Conservation (phyloP, 208 protist genomes). For the Acanthamoeba lenticulata region DNA sequence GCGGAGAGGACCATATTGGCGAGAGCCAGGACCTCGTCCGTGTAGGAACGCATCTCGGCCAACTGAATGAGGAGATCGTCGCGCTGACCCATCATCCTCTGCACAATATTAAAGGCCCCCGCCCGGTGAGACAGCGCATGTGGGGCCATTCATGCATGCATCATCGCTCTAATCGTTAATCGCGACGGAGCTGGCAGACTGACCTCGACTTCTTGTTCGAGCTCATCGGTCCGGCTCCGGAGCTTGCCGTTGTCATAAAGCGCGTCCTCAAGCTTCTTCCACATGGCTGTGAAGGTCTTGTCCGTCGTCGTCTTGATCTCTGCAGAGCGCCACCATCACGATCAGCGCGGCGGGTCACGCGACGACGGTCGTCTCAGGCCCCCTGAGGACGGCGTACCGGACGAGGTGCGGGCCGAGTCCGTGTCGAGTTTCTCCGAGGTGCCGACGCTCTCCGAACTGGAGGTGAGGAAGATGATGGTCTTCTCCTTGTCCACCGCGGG, state of each 20-base stretch:
- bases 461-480: constrained; percentile 53
- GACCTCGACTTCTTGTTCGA: constrained; percentile 62
- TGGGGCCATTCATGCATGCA: not conserved
- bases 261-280: constrained; percentile 56
- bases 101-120: not conserved
- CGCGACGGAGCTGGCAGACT: not conserved
- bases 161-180: not conserved
- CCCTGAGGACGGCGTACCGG: not conserved
- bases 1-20: constrained; percentile 33
- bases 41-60: constrained; percentile 61
- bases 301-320: not conserved
- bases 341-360: not conserved
- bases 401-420: not conserved
- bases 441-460: not conserved
- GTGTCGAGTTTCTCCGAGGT: not conserved
- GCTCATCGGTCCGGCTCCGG: not conserved
- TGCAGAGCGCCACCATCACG: not conserved
- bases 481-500: not conserved
- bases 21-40: constrained; percentile 41
- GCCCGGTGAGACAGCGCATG: not conserved
- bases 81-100: constrained; percentile 43
- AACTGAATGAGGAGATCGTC: constrained; percentile 54
- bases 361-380: not conserved
- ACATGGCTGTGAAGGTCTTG: constrained; percentile 16
- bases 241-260: constrained; percentile 44